Percentiles rank a stretch among this genome's conserved stretches.
These are phyloP conservation scores for Kwoniella sp. DNA, from an alignment of 768 basidiomycete species.

Conservation along the genomic window DNA sequence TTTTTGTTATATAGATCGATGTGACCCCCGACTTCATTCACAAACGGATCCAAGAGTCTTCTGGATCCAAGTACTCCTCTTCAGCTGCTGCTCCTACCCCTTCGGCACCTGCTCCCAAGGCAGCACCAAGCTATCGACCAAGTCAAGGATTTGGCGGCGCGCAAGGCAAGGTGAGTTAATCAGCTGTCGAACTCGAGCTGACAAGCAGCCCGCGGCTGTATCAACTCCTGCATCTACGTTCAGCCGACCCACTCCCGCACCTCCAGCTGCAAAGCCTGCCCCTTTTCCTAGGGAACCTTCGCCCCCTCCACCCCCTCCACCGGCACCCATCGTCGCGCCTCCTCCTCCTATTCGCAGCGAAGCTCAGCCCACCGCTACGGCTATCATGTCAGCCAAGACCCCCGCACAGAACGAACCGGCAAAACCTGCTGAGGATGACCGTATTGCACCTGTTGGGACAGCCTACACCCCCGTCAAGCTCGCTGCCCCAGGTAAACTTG, in stretches of 20 bases:
- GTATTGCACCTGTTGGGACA: conserved; percentile 81
- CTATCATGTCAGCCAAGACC: conserved; percentile 39
- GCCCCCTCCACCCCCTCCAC: conserved; percentile 32
- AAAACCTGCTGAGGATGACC: conserved; percentile 76
- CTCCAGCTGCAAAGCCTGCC: conserved; percentile 32
- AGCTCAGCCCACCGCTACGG: conserved; percentile 15
- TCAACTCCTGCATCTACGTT: conserved; percentile 51
- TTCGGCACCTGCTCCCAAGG: conserved; percentile 61
- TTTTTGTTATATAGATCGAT: too few species aligned
- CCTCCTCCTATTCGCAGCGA: conserved; percentile 23
- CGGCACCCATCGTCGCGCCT: conserved; percentile 36
- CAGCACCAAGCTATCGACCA: conserved; percentile 68
- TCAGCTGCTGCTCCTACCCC: conserved; percentile 62
- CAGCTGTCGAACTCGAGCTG: background rate
- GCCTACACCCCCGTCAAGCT: conserved; percentile 85
- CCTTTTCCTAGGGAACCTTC: conserved; percentile 38
- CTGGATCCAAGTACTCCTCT: conserved; percentile 83
- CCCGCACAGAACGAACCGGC: conserved; percentile 57
- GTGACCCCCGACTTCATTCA: conserved; percentile 78
- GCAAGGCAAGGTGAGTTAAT: conserved; percentile 42
- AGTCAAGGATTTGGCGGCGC: conserved; percentile 47
- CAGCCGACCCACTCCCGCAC: conserved; percentile 58
- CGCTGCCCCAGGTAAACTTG: conserved; percentile 80
- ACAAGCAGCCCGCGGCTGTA: conserved; percentile 52
- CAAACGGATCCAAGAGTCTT: conserved; percentile 81